Evolutionary conservation across 305 asterid species (phyloP).

Genomic region (Solanum hybrid): DNA sequence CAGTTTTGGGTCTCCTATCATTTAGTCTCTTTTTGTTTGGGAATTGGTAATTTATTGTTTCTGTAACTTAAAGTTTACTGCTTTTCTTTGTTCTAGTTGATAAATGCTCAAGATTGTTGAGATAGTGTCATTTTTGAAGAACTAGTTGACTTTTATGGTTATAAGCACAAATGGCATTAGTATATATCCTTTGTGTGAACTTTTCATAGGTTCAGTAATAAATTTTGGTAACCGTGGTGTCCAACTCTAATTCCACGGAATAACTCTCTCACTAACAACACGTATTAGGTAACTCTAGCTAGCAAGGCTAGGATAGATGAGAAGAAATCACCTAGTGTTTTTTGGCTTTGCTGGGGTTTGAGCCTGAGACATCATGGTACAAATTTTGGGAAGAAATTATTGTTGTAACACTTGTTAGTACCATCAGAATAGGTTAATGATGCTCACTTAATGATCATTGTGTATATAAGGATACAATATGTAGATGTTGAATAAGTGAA

Average conservation of each 20-base stretch:
- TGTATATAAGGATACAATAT: not conserved
- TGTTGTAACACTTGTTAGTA: not conserved
- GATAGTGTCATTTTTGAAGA: not conserved
- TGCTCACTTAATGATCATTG: not conserved
- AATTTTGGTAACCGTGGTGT: not conserved
- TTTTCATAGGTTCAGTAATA: not conserved
- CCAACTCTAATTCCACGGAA: not conserved
- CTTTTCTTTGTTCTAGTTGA: not conserved
- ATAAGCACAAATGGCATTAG: not conserved
- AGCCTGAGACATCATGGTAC: not conserved
- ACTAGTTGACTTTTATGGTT: not conserved
- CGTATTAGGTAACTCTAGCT: not conserved
- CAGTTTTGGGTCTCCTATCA: not conserved
- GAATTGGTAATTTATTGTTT: not conserved
- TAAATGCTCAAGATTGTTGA: not conserved
- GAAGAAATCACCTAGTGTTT: not conserved
- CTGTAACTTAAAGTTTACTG: not conserved
- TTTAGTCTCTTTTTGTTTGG: not conserved
- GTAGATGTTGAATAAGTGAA: not conserved
- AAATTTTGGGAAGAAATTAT: not conserved
- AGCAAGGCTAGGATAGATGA: not conserved
- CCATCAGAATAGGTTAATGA: not conserved
- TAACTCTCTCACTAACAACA: not conserved
- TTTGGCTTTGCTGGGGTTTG: not conserved
- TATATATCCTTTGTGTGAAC: not conserved